A percentile compares a stretch with the other conserved stretches of the same genome.
Evolutionary conservation across 345 rosid genomes (phyloP).

Genomic region (Chamaenerion angustifolium): DNA sequence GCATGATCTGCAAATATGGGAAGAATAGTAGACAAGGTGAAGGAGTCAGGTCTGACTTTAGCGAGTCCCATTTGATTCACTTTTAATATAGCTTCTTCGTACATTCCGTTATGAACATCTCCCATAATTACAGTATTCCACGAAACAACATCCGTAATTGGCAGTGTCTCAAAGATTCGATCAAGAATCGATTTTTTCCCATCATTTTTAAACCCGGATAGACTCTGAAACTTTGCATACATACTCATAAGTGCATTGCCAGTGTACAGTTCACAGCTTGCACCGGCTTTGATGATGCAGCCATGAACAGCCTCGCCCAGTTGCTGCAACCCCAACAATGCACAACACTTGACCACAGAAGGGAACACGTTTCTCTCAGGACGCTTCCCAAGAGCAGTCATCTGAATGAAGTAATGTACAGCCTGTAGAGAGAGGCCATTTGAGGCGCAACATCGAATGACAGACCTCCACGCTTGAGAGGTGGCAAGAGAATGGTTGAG

Average conservation of each 20-base stretch:
- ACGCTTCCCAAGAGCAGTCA: constrained; percentile 45
- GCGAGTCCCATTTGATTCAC: constrained; percentile 48
- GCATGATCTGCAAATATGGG: constrained; percentile 56
- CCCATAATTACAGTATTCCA: constrained; percentile 77
- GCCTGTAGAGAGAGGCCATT: constrained; percentile 29
- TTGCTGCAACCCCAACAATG: constrained; percentile 35
- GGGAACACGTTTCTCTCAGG: constrained; percentile 65
- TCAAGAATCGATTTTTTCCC: constrained; percentile 23
- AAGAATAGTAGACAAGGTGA: constrained; percentile 69
- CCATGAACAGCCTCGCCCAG: constrained; percentile 75
- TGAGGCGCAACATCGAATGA: constrained; percentile 49
- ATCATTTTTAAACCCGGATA: constrained; percentile 1
- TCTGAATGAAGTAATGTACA: constrained; percentile 30
- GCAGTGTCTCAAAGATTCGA: constrained; percentile 63
- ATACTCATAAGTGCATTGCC: constrained; percentile 81
- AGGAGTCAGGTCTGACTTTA: constrained; percentile 54
- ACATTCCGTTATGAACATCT: constrained; percentile 48
- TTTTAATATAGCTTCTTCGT: constrained; percentile 51
- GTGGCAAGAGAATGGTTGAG: constrained; percentile 35
- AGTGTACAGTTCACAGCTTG: constrained; percentile 50
- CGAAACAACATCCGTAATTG: constrained; percentile 58
- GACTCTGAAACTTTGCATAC: constrained; percentile 46
- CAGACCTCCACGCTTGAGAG: constrained; percentile 56
- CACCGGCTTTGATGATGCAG: constrained; percentile 43
- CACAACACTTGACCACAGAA: constrained; percentile 51